A percentile compares a stretch with the other conserved stretches of the same genome.
These are phyloP conservation scores for Xylariaceae sp. DNA, from an alignment of 2,329 filamentous ascomycete genomes.

Conservation along the genomic window DNA sequence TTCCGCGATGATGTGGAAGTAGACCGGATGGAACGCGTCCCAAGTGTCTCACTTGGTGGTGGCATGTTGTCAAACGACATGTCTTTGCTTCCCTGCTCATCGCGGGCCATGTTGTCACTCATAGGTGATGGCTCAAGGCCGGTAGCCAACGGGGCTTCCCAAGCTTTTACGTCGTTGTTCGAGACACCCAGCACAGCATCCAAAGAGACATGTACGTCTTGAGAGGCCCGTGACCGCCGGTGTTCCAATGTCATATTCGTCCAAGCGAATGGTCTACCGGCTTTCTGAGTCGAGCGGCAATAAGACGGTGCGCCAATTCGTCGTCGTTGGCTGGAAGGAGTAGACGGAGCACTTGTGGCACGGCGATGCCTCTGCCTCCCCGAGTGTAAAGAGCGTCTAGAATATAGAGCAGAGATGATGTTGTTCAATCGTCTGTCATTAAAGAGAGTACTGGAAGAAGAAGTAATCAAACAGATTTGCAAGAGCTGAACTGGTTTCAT, in stretches of 20 bases:
- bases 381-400: constrained; percentile 18
- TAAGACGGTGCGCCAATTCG: constrained; percentile 12
- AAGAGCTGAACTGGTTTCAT: constrained; percentile 28
- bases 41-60: constrained; percentile 35
- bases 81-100: constrained; percentile 11
- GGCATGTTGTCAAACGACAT: constrained; percentile 32
- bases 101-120: not conserved
- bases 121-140: constrained; percentile 9
- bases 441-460: constrained; percentile 27
- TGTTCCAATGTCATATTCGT: constrained; percentile 25
- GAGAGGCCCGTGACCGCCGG: constrained; percentile 20
- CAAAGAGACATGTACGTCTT: constrained; percentile 19
- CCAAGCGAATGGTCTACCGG: constrained; percentile 14
- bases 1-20: constrained; percentile 50
- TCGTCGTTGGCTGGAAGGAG: constrained; percentile 18
- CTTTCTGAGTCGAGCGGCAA: constrained; percentile 14
- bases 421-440: constrained; percentile 21
- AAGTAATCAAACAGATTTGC: constrained; percentile 27
- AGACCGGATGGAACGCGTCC: constrained; percentile 46
- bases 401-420: constrained; percentile 22
- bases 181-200: constrained; percentile 22
- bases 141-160: constrained; percentile 11
- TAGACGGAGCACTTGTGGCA: constrained; percentile 21
- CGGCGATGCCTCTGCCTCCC: constrained; percentile 23
- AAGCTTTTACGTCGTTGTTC: constrained; percentile 13